A percentile compares a stretch with the other conserved stretches of the same genome.
Evolutionary conservation across 805 yeast species (phyloP).

Genomic region (Myxozyma monticola): DNA sequence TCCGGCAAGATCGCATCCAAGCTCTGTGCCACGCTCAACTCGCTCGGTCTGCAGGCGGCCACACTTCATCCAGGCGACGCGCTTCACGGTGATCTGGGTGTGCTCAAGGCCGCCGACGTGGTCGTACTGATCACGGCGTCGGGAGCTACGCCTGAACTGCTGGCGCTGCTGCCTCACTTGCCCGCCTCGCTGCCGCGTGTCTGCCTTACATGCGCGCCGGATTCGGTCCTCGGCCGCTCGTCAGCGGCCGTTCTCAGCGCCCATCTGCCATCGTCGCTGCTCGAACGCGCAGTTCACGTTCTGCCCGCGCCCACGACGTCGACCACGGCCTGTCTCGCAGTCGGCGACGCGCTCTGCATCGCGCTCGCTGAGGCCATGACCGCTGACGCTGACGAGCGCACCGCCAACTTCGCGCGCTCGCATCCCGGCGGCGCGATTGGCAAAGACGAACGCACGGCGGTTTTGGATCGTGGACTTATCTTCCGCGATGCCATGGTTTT

Average conservation of each 20-base stretch:
- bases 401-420: constrained; percentile 59
- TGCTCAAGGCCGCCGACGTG: constrained; percentile 57
- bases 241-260: constrained; percentile 61
- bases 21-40: constrained; percentile 77
- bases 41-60: constrained; percentile 69
- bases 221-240: constrained; percentile 55
- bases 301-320: constrained; percentile 86
- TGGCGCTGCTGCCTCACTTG: constrained; percentile 56
- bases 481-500: constrained; percentile 22
- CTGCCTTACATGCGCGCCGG: constrained; percentile 61
- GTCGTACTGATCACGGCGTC: constrained; percentile 71
- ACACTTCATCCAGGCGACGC: constrained; percentile 83
- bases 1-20: constrained; percentile 77
- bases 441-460: constrained; percentile 20
- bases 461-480: neutral
- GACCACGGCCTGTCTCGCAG: constrained; percentile 69
- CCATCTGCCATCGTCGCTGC: constrained; percentile 56
- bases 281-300: constrained; percentile 69
- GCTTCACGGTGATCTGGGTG: constrained; percentile 85
- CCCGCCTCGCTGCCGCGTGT: constrained; percentile 55
- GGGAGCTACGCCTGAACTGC: constrained; percentile 79
- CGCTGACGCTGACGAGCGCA: constrained; percentile 54
- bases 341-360: constrained; percentile 76
- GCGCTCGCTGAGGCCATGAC: constrained; percentile 70
- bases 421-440: constrained; percentile 97